Conservation (phyloP, 768 basidiomycete genomes). For the Polyporus arcularius region DNA sequence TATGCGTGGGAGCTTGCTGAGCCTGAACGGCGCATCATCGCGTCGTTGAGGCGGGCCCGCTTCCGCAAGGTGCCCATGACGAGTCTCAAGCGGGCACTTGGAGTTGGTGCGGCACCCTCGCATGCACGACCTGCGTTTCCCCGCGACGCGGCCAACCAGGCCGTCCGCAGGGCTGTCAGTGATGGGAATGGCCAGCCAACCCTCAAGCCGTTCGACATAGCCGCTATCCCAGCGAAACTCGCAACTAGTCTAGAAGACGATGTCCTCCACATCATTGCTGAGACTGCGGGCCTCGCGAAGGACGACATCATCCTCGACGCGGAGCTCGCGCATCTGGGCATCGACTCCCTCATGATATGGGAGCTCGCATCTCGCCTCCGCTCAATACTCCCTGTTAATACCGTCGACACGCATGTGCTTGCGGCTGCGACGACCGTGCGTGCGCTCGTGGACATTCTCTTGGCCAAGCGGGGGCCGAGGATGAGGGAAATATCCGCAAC, state of each 20-base stretch:
- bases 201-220: background rate
- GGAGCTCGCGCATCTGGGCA: constrained; percentile 24
- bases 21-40: constrained; percentile 44
- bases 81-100: constrained; percentile 36
- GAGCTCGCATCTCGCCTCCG: constrained; percentile 40
- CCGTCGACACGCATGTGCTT: background rate
- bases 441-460: constrained; percentile 36
- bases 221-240: background rate
- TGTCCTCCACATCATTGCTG: constrained; percentile 42
- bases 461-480: constrained; percentile 9
- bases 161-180: background rate
- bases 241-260: constrained; percentile 25
- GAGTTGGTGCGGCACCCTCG: background rate
- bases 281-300: constrained; percentile 38
- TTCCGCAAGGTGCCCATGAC: constrained; percentile 59
- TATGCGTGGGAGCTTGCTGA: constrained; percentile 45
- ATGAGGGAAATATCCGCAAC: background rate
- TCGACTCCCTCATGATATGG: constrained; percentile 33
- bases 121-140: background rate
- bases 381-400: constrained; percentile 33
- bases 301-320: constrained; percentile 6
- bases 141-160: background rate
- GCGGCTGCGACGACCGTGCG: constrained; percentile 27
- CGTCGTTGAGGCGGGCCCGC: constrained; percentile 54
- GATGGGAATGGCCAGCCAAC: background rate